These are phyloP conservation scores for Penicillium steckii DNA, from an alignment of 495 filamentous ascomycete genomes.

Conservation along the genomic window DNA sequence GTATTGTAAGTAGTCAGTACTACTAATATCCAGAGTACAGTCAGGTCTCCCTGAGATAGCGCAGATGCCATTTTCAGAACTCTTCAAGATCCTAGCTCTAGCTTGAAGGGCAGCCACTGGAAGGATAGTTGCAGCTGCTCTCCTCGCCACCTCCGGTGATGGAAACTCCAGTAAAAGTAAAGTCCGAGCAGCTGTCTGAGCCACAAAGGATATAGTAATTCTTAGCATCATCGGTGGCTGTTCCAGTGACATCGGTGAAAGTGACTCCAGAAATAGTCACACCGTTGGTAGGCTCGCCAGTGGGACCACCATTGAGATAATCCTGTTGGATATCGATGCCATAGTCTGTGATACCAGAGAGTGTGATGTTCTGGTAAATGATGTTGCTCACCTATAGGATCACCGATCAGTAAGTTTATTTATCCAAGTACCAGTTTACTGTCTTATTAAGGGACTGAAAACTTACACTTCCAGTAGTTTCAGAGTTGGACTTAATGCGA, in stretches of 20 bases:
- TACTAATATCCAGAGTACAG: too few species aligned
- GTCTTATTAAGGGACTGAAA: neutral
- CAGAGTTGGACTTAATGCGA: slow-evolving; percentile 48
- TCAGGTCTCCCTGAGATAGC: too few species aligned
- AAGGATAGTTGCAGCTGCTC: slow-evolving; percentile 42
- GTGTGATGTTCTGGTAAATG: slow-evolving; percentile 42
- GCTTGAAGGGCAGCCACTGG: slow-evolving; percentile 20
- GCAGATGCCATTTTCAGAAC: too few species aligned
- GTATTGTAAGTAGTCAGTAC: too few species aligned
- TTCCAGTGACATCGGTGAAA: slow-evolving; percentile 43
- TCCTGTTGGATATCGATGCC: slow-evolving; percentile 50
- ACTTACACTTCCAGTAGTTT: slow-evolving; percentile 35
- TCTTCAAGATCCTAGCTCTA: neutral
- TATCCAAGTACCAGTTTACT: neutral
- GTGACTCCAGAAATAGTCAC: slow-evolving; percentile 39
- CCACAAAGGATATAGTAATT: slow-evolving; percentile 53
- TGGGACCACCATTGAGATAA: slow-evolving; percentile 49
- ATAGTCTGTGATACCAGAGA: slow-evolving; percentile 42
- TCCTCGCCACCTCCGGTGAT: slow-evolving; percentile 39
- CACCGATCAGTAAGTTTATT: neutral
- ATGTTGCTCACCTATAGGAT: slow-evolving; percentile 31
- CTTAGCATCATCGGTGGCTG: slow-evolving; percentile 25
- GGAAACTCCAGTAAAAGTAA: slow-evolving; percentile 36
- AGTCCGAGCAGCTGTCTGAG: slow-evolving; percentile 41
- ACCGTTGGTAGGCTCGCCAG: slow-evolving; percentile 43